Percentiles rank a stretch among this genome's conserved stretches.
phyloP scores from a whole-genome alignment of 495 filamentous ascomycete genomes.

The Hypoxylon subgilvum region DNA sequence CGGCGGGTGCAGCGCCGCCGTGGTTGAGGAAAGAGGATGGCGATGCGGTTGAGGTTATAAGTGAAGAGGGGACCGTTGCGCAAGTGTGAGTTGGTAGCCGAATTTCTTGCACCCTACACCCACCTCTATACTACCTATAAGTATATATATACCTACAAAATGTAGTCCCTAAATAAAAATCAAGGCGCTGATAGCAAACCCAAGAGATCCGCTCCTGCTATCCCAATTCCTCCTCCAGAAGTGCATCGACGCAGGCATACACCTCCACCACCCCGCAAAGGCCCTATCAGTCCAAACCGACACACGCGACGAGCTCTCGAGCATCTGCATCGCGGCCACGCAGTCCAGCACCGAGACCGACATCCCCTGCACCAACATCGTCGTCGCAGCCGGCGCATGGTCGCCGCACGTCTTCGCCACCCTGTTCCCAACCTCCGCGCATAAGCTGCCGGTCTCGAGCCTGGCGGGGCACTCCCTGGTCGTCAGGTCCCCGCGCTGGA shows the following conservation, averaged over 20 bases:
- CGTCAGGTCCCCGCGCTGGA: conserved; percentile 66
- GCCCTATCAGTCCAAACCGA: conserved; percentile 61
- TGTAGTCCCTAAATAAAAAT: too few relatives aligned
- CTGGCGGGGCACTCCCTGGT: conserved; percentile 77
- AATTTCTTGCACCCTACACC: neutral
- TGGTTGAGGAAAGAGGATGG: conserved; percentile 66
- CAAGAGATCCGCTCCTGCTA: conserved; percentile 60
- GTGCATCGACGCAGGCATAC: conserved; percentile 64
- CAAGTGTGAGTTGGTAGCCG: conserved; percentile 60
- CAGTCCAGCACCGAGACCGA: conserved; percentile 58
- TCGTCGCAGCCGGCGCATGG: conserved; percentile 76
- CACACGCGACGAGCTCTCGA: conserved; percentile 50
- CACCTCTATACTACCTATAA: neutral
- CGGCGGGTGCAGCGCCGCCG: conserved; percentile 44
- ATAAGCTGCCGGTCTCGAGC: conserved; percentile 60
- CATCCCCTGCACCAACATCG: conserved; percentile 61
- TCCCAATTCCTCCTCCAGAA: conserved; percentile 68
- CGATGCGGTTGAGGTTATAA: conserved; percentile 65
- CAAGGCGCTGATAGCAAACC: neutral
- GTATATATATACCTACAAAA: too few relatives aligned
- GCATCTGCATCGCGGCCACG: conserved; percentile 52
- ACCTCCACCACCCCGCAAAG: conserved; percentile 68
- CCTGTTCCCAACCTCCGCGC: conserved; percentile 64
- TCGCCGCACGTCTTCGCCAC: conserved; percentile 63
- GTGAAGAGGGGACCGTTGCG: conserved; percentile 65